A percentile compares a stretch with the other conserved stretches of the same genome.
Conservation (phyloP, 176 grass and related monocot genomes). For the Elymus sibiricus region DNA sequence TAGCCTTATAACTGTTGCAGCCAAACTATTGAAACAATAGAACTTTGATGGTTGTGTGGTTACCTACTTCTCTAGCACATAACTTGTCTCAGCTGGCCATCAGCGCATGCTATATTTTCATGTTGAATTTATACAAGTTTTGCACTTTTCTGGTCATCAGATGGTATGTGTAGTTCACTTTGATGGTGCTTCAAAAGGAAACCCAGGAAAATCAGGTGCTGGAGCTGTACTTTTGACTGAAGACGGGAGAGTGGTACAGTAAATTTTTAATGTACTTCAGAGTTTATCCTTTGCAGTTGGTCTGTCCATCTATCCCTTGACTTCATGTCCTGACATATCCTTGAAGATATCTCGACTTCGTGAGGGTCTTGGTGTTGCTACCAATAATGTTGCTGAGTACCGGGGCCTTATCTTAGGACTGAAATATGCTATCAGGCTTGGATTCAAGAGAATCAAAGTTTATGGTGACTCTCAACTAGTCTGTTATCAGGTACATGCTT, state of each 20-base stretch:
- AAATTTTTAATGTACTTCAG: not conserved
- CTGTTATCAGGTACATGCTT: constrained; percentile 55
- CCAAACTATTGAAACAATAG: not conserved
- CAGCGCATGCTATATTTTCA: constrained; percentile 2
- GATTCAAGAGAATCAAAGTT: constrained; percentile 64
- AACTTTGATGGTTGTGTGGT: not conserved
- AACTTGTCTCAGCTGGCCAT: not conserved
- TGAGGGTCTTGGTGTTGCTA: constrained; percentile 72
- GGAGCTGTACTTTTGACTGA: constrained; percentile 72
- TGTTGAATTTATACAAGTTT: constrained; percentile 14
- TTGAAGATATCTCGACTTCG: constrained; percentile 69
- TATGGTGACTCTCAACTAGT: constrained; percentile 75
- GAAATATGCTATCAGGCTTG: constrained; percentile 57
- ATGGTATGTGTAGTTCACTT: constrained; percentile 67
- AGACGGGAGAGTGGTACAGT: constrained; percentile 72
- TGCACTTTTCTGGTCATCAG: constrained; percentile 37
- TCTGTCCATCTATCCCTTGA: constrained; percentile 16
- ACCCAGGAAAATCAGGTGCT: constrained; percentile 84
- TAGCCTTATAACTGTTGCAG: not conserved
- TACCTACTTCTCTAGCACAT: not conserved
- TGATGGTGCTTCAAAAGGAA: constrained; percentile 91
- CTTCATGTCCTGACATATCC: constrained; percentile 14
- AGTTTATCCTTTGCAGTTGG: constrained; percentile 8
- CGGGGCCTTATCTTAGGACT: constrained; percentile 63
- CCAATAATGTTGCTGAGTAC: constrained; percentile 92